Evolutionary conservation across 2,329 filamentous ascomycete genomes (phyloP).

Genomic region (Penicillium crustosum): DNA sequence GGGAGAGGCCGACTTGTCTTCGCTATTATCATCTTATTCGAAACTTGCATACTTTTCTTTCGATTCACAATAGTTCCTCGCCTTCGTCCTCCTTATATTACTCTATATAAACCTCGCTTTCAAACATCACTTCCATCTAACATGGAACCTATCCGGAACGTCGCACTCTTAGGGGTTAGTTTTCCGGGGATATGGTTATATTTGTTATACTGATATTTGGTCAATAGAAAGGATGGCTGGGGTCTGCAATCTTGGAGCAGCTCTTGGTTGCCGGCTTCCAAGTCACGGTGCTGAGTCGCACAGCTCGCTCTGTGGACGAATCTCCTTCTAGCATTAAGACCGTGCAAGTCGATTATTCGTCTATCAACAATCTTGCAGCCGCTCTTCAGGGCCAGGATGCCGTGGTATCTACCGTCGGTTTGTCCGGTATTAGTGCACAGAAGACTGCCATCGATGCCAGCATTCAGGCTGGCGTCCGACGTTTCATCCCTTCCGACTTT

Average conservation of each 20-base stretch:
- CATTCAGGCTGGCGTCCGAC: not conserved
- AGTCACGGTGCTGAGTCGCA: slow-evolving; percentile 3
- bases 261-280: not conserved
- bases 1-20: not conserved
- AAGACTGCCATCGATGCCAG: slow-evolving; percentile 4
- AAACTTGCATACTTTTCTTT: not conserved
- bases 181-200: not conserved
- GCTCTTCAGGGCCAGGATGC: not conserved
- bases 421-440: not conserved
- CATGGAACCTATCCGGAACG: slow-evolving; percentile 1
- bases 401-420: not conserved
- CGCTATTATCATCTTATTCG: not conserved
- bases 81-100: too few relatives aligned
- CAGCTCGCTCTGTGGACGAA: not conserved
- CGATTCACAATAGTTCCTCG: not conserved
- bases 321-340: not conserved
- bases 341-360: slow-evolving; percentile 6
- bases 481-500: slow-evolving; percentile 4
- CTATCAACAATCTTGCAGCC: slow-evolving; percentile 1
- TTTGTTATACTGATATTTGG: not conserved
- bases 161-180: slow-evolving; percentile 4
- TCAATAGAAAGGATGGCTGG: slow-evolving; percentile 4
- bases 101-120: not conserved
- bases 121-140: not conserved
- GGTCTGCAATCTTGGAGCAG: not conserved